These are phyloP conservation scores for Lentinula edodes DNA, from an alignment of 768 basidiomycete species.

Conservation along the genomic window DNA sequence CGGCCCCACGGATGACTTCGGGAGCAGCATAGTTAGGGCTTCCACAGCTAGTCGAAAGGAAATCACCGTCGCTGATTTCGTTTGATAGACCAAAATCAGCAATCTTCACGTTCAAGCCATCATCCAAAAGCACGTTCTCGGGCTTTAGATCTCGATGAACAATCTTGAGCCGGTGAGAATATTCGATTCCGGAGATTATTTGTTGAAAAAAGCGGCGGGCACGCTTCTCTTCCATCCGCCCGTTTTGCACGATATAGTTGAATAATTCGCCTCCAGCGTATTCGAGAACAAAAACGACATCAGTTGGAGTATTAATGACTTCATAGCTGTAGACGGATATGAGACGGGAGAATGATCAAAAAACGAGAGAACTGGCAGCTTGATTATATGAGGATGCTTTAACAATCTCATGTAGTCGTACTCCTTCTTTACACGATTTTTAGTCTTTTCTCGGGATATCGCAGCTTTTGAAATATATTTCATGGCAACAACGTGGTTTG, in stretches of 20 bases:
- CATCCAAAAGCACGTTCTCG: constrained; percentile 87
- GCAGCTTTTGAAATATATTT: constrained; percentile 95
- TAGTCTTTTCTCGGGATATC: constrained; percentile 88
- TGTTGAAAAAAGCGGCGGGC: constrained; percentile 97
- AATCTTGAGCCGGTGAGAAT: constrained; percentile 93
- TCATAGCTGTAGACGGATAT: constrained; percentile 50
- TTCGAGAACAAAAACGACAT: constrained; percentile 98
- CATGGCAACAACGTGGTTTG: constrained; percentile 95
- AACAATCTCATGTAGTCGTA: constrained; percentile 96
- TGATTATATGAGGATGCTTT: constrained; percentile 95
- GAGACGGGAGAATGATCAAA: constrained; percentile 8
- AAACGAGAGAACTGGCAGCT: constrained; percentile 58
- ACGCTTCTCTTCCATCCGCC: constrained; percentile 81
- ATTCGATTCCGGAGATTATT: constrained; percentile 95
- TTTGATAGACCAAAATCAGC: constrained; percentile 98
- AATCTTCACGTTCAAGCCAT: constrained; percentile 89
- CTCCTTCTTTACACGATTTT: constrained; percentile 87
- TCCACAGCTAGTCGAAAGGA: constrained; percentile 95
- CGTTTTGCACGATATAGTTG: constrained; percentile 90
- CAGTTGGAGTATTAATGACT: constrained; percentile 87
- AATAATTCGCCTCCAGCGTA: constrained; percentile 96
- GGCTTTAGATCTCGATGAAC: constrained; percentile 98
- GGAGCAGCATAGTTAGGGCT: constrained; percentile 99
- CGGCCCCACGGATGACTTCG: constrained; percentile 91
- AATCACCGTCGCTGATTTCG: constrained; percentile 94